Conservation (phyloP, 345 rosid species). For the Erodium maritimum region DNA sequence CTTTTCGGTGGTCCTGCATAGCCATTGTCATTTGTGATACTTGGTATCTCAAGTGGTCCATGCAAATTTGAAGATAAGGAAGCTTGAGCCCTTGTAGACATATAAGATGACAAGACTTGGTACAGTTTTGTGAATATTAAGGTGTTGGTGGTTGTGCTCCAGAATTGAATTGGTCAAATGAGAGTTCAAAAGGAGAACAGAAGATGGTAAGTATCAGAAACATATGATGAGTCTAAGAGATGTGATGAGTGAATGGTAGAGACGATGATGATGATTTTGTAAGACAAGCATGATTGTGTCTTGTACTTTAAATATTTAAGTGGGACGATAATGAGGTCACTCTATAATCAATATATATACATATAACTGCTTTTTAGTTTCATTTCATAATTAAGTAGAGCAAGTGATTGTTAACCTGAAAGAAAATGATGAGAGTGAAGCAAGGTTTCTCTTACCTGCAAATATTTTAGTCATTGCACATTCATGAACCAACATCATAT, state of each 20-base stretch:
- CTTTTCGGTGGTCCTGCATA: not conserved
- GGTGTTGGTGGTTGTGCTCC: not conserved
- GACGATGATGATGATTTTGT: conserved; percentile 21
- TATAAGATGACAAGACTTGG: too few species aligned
- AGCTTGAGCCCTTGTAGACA: not conserved
- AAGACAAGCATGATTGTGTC: conserved; percentile 42
- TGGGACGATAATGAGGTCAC: conserved; percentile 16
- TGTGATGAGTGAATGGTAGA: conserved; percentile 1
- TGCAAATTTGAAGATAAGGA: not conserved
- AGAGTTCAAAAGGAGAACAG: too few species aligned
- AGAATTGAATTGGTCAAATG: too few species aligned
- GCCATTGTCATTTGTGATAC: not conserved
- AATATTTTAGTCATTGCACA: too few species aligned
- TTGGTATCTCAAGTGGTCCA: not conserved
- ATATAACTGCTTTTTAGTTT: not conserved
- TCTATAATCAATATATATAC: too few species aligned
- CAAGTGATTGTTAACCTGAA: not conserved
- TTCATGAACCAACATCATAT: too few species aligned
- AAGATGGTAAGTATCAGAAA: not conserved
- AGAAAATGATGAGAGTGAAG: not conserved
- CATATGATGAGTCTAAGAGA: conserved; percentile 11
- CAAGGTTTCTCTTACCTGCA: too few species aligned
- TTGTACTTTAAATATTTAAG: conserved; percentile 30
- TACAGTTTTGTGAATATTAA: too few species aligned
- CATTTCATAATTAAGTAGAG: too few species aligned